Base-by-base conservation (phyloP, 106 monocot species). In the Dendrobium catenatum region DNA sequence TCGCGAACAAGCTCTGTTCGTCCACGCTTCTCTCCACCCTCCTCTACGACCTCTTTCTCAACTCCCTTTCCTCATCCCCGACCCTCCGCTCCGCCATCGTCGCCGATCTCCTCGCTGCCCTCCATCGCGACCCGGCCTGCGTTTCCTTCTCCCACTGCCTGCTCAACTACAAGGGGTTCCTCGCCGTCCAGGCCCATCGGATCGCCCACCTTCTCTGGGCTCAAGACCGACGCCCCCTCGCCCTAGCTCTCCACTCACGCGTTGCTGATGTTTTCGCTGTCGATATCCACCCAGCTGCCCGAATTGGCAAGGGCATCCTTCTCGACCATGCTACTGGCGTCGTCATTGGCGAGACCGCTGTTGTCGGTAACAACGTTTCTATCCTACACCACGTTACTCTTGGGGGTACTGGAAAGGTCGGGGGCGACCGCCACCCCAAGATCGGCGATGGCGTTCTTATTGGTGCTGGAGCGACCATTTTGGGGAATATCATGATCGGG, bases 391-490 rank as follows among this genome's bases (percentile, higher is more conserved):
- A 91, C 41, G 91, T 91, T 18, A 91, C 91, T 55, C 81, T 91
- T 4, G 91, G 91, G 0, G 88, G 91, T 5, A 91, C 85, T 0
- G 91, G 91, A 9, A 88, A 86, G 80, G 80, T 74, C 74, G 91
- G 74, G 56, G 84, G 80, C 2, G 93, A 95, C 64, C 87, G 95
- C 19, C 95, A 95, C 26, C 95, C 95, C 31, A 95, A 95, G 86
- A 93, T 95, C 26, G 93, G 82, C 17, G 93, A 95, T 27, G 93
- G 92, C 3, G 95, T 95, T 22, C 83, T 95, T 54, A 93, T 95
- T 24, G 95, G 95, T 2, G 95, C 95, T n/a, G 95, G 95, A 0
- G 95, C 95, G 5, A 95, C 95, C 13, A 88, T 95, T 43, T 85
- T 95, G 3, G 95, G 95, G 20, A 95, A 93, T 75, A 48, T 95